Base-by-base conservation (phyloP, 371 early-diverging fungal species). In the Parasitella parasitica region DNA sequence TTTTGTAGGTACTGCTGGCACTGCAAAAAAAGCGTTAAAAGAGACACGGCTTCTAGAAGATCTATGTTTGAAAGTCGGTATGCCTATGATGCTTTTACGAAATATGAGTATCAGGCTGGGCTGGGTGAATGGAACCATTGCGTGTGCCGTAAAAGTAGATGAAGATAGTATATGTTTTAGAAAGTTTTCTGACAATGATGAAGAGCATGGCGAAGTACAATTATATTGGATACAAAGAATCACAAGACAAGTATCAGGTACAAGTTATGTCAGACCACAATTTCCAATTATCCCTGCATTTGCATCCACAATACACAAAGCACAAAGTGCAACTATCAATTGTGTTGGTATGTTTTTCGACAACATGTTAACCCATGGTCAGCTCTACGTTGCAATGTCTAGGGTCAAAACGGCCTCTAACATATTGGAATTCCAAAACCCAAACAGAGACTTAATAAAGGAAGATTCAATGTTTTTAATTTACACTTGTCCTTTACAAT, bases 81-180 rank as follows among this genome's bases (percentile, higher is more conserved):
- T 43, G 43, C 43, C 43, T 0, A 22, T 57, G 3, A 41, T 57
- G 57, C 2, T 52, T 3, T 12, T 57, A 20, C 46, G 38, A 12
- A 57, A 57, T 28, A 34, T 57, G 46, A 28, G 52, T 51, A 32
- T 59, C 9, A 2, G 28, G 38, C n/a, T 13, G 12, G 59, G 51
- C 6, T 59, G 41, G 59, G 27, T 38, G 1, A 52, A 59, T 12
- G 59, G 51, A 2, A 51, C 39, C 22, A 38, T 59, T 3, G 59
- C 39, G 5, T 2, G 12, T 7, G 22, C 39, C 1, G 26, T 37
- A 3, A 30, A 38, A 28, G 39, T 39, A 3, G 59, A 51, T 6
- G 59, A 59, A 9, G 52, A 59, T 51, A 51, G n/a, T 18, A 59
- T 59, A 11, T 49, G 27, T n/a, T 38, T 49, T 3, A 59, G 18